These are phyloP conservation scores for Chlorella sp. DNA, from an alignment of 139 green algal species.

Conservation along the genomic window DNA sequence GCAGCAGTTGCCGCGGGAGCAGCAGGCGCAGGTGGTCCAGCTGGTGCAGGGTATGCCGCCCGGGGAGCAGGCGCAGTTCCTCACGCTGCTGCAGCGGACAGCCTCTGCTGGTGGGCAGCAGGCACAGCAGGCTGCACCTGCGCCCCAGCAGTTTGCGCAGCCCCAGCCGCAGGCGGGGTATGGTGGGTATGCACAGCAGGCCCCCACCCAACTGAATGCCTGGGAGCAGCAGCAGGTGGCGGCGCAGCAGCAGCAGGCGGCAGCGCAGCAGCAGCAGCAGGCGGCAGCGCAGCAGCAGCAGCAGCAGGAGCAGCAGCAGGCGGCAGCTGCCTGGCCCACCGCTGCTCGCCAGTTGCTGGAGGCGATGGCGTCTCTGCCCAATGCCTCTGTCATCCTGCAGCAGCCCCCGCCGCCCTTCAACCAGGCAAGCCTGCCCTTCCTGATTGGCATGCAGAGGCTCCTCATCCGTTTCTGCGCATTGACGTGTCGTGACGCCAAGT, in stretches of 20 bases:
- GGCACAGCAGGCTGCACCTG: not conserved
- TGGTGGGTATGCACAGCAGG: not conserved
- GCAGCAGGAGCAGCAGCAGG: not conserved
- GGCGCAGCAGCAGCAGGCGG: not conserved
- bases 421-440: not conserved
- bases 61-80: not conserved
- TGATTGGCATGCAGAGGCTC: too few relatives aligned
- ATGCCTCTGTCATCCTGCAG: slow-evolving; percentile 3
- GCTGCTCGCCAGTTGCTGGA: slow-evolving; percentile 22
- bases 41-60: not conserved
- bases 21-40: slow-evolving; percentile 1
- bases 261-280: not conserved
- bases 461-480: too few relatives aligned
- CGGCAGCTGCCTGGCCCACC: not conserved
- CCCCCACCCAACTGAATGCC: not conserved
- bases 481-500: not conserved
- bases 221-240: slow-evolving; percentile 11
- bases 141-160: not conserved
- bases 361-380: not conserved
- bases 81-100: too few relatives aligned
- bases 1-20: not conserved
- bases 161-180: not conserved
- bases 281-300: not conserved
- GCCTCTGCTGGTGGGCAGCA: not conserved
- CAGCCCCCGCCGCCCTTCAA: not conserved